Percentiles rank a stretch among this genome's conserved stretches.
Evolutionary conservation across 2,329 filamentous ascomycete genomes (phyloP).

Genomic region (Tolypocladium sp.): DNA sequence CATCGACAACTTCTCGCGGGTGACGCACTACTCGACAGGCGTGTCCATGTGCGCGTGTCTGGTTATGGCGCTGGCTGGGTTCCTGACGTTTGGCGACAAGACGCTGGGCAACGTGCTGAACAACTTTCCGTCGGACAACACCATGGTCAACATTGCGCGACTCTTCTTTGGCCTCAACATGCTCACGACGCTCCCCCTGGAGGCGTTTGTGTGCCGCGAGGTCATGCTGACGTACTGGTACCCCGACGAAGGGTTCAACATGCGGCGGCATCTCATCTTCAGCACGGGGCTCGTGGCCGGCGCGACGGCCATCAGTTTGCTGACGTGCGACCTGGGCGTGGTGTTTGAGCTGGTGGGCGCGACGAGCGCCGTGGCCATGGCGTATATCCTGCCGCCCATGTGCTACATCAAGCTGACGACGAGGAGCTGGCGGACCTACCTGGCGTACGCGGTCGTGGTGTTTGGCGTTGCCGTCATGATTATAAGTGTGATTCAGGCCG

Average conservation of each 20-base stretch:
- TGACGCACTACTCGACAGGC: constrained; percentile 88
- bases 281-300: constrained; percentile 73
- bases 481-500: constrained; percentile 67
- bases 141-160: constrained; percentile 88
- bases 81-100: constrained; percentile 84
- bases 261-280: constrained; percentile 77
- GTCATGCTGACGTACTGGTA: constrained; percentile 85
- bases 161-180: constrained; percentile 97
- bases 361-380: constrained; percentile 86
- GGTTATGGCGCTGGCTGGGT: constrained; percentile 78
- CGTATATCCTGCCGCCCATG: constrained; percentile 88
- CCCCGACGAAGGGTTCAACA: constrained; percentile 64
- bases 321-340: constrained; percentile 87
- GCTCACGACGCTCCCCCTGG: constrained; percentile 91
- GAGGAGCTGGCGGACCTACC: constrained; percentile 62
- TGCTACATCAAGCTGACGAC: constrained; percentile 93
- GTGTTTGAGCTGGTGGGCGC: constrained; percentile 96
- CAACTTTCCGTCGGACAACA: constrained; percentile 87
- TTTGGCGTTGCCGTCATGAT: constrained; percentile 77
- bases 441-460: constrained; percentile 61
- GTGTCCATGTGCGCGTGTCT: constrained; percentile 91
- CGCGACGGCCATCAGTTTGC: constrained; percentile 66
- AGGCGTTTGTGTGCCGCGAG: constrained; percentile 95
- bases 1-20: constrained; percentile 84
- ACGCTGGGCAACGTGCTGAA: constrained; percentile 95